Base-by-base conservation (phyloP, 495 filamentous ascomycete species). In the Penicillium robsamsonii region DNA sequence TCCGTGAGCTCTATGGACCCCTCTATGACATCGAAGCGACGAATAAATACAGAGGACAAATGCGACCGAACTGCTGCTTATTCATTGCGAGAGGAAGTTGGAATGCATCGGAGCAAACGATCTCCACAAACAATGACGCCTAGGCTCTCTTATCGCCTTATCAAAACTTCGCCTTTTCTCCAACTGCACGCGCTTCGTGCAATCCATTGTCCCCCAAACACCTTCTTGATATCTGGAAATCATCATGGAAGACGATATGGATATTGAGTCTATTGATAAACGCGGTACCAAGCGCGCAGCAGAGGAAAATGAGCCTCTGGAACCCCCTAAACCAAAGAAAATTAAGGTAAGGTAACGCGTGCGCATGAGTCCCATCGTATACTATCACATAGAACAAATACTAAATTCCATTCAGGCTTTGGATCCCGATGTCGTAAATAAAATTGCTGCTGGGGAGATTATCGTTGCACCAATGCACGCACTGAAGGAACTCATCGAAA, bases 381-480 rank as follows among this genome's bases (percentile, higher is more conserved):
- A 42, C 15, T 50, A 38, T 25, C 15, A 25, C 6, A 17, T 49
- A 24, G 3, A 43, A 25, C 13, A 35, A 29, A 17, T 30, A 18
- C 38, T 55, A 13, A 46, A 18, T 48, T 51, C 44, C 50, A 22
- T 15, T 15, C 46, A 96, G 90, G 87, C 92, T 27, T 83, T 99
- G 17, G 89, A 96, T 68, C 87, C 89, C 65, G 91, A 96, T 78
- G 95, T 99, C 40, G 90, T 97, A 55, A 97, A 97, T 76, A 97
- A 97, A 74, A 99, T 99, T 62, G 95, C 95, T 8, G 95, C 95
- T n/a, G 95, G 95, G 15, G 95, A 99, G 68, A 99, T 97, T 58
- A 97, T 99, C 50, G 91, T 97, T 49, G 94, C 95, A 11, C 95
- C 95, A 22, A 92, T 97, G 56, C 91, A 99, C 68, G 95, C 95